A percentile compares a stretch with the other conserved stretches of the same genome.
phyloP scores from a whole-genome alignment of 2,329 filamentous ascomycete genomes.

The Cordyceps farinosa region DNA sequence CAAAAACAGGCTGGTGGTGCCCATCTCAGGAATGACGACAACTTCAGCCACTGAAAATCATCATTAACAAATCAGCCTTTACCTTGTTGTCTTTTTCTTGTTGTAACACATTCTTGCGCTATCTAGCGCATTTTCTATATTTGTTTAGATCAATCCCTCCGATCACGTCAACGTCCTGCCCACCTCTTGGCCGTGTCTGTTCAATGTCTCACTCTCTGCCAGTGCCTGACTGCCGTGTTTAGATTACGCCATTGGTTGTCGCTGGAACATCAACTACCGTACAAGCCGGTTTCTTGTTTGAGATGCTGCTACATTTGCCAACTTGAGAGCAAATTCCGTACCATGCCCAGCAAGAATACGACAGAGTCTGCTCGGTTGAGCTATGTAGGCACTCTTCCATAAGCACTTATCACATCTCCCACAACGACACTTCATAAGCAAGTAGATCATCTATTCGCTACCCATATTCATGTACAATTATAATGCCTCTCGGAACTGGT shows the following conservation, averaged over 20 bases:
- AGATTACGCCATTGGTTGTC: too few relatives aligned
- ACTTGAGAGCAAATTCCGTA: background rate
- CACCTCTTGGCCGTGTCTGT: background rate
- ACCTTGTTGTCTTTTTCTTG: background rate
- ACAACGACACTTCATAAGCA: background rate
- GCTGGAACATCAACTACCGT: background rate
- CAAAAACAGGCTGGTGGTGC: background rate
- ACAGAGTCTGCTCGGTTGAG: background rate
- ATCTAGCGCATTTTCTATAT: background rate
- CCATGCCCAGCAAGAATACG: background rate
- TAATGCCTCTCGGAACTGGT: conserved; percentile 50
- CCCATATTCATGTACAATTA: conserved; percentile 20
- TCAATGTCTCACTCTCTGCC: background rate
- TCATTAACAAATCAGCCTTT: background rate
- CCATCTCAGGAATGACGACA: background rate
- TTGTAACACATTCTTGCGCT: background rate
- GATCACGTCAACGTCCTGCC: background rate
- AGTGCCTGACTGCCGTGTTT: background rate
- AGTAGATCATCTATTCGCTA: background rate
- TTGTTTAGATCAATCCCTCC: background rate
- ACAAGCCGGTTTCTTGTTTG: background rate
- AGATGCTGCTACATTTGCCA: background rate
- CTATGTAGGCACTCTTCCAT: background rate
- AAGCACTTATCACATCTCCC: background rate
- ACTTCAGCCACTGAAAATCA: background rate